Evolutionary conservation across 345 rosid species (phyloP), one percentile per base, ranked within the genome.

Genomic region (Hibiscus mutabilis): DNA sequence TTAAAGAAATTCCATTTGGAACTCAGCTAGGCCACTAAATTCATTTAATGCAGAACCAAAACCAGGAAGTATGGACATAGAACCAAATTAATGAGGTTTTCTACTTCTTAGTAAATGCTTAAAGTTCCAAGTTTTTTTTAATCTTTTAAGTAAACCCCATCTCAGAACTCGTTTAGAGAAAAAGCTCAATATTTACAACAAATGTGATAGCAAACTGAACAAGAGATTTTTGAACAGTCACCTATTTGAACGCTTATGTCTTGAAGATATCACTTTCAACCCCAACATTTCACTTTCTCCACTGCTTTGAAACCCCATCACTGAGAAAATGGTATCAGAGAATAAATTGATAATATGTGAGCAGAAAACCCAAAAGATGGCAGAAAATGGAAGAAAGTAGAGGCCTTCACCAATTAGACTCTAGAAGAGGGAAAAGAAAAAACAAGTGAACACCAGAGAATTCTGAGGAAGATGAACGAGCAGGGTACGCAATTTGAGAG

Each of bases 181-280:
- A 47, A 49, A 27, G 35, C 59, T 49, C 51, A 49, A 49, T 58
- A 49, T 21, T 27, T 49, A 25, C 16, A 21, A 67, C 51, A 13
- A 49, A 67, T 16, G 63, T 75, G 66, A 75, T 55, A 69, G 58
- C 77, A 79, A 82, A 68, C 66, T 15, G 25, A 78, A 73, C 79
- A 68, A 74, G 71, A 76, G 40, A 49, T 51, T 67, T 58, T n/a
- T 13, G 71, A 52, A 49, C 42, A 70, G 64, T 37, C 77, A 96
- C 99, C 99, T 96, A 80, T 89, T 88, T 59, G 96, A 88, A 84
- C 98, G 96, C 83, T 86, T 87, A 84, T 96, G 96, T 51, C 67
- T 71, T 11, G 84, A 69, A 59, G 78, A 70, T 65, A 75, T 76
- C 83, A 81, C 73, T 75, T 84, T 84, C 78, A 80, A 62, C 67